Evolutionary conservation across 768 basidiomycete species (phyloP).

Genomic region (Suillus paluster): DNA sequence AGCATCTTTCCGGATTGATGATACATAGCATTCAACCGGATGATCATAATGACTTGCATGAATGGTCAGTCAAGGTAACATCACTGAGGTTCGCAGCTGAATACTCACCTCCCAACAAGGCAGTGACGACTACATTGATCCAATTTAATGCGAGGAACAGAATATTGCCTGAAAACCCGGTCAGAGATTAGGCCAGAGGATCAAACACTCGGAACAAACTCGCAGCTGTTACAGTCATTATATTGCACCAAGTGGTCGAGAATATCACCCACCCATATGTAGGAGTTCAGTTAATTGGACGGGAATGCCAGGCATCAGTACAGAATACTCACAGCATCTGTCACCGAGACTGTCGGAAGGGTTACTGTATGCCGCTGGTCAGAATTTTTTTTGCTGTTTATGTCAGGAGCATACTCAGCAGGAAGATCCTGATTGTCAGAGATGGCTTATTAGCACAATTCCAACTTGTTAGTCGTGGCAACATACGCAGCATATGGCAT

Average conservation of each 20-base stretch:
- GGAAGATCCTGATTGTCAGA: background rate
- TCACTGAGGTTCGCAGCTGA: too few relatives aligned
- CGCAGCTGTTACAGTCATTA: background rate
- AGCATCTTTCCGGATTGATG: too few relatives aligned
- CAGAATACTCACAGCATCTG: background rate
- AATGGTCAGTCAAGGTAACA: too few relatives aligned
- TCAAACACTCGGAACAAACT: background rate
- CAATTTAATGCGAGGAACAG: too few relatives aligned
- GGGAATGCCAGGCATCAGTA: background rate
- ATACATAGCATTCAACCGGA: too few relatives aligned
- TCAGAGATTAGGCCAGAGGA: background rate
- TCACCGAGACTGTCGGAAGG: background rate
- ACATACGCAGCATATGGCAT: background rate
- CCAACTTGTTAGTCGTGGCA: background rate
- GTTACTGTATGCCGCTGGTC: background rate
- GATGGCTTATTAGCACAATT: background rate
- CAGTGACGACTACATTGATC: too few relatives aligned
- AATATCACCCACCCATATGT: background rate
- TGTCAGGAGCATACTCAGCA: background rate
- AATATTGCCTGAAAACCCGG: conserved; percentile 36
- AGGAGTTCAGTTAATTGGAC: background rate
- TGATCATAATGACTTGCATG: too few relatives aligned
- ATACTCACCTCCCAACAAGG: too few relatives aligned
- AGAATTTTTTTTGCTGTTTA: background rate
- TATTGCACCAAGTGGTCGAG: background rate